A percentile compares a stretch with the other conserved stretches of the same genome.
Evolutionary conservation across 129 eudicot genomes (phyloP).

Genomic region (Saposhnikovia divaricata): DNA sequence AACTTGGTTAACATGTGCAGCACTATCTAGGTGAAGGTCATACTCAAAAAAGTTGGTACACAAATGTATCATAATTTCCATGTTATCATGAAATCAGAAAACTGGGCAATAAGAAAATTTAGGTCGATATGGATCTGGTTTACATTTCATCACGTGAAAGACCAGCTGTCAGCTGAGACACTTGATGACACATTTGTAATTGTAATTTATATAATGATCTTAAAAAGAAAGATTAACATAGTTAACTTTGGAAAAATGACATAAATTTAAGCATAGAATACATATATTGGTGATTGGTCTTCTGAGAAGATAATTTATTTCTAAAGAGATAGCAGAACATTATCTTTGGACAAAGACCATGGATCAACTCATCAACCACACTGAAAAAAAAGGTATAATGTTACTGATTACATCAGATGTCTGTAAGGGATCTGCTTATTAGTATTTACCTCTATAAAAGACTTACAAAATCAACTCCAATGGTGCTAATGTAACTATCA

Average conservation of each 20-base stretch:
- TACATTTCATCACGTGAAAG: not conserved
- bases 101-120: not conserved
- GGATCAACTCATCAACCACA: not conserved
- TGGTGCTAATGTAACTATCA: conserved; percentile 97
- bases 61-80: not conserved
- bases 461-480: conserved; percentile 96
- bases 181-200: not conserved
- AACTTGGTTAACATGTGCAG: conserved; percentile 9
- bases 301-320: not conserved
- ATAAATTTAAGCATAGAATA: not conserved
- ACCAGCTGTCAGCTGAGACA: not conserved
- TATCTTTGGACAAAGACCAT: not conserved
- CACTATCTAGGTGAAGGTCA: conserved; percentile 9
- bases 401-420: not conserved
- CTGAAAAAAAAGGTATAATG: not conserved
- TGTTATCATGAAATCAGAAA: not conserved
- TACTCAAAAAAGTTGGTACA: not conserved
- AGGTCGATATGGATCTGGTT: not conserved
- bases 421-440: not conserved
- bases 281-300: not conserved
- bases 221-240: not conserved
- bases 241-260: not conserved
- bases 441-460: not conserved
- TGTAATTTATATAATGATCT: not conserved
- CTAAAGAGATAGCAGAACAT: not conserved